Percentiles rank a stretch among this genome's conserved stretches.
phyloP scores from a whole-genome alignment of 768 basidiomycete species.

The Trametes cinnabarina region DNA sequence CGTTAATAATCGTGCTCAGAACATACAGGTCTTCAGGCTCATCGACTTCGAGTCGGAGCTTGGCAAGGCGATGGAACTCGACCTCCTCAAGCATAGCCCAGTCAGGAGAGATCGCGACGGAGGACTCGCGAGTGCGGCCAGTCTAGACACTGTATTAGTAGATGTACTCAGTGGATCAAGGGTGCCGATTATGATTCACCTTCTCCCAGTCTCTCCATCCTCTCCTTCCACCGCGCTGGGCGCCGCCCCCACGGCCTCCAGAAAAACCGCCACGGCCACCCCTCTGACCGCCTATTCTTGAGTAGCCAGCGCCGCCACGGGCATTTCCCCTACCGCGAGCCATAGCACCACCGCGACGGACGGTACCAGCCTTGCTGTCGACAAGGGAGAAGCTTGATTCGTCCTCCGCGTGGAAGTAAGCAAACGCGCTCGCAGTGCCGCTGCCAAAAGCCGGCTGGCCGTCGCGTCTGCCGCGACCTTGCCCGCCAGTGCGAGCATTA shows the following conservation, averaged over 20 bases:
- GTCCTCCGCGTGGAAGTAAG: slow-evolving; percentile 97
- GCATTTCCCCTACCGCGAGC: slow-evolving; percentile 47
- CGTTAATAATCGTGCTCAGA: no score
- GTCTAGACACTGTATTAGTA: slow-evolving; percentile 43
- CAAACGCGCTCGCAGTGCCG: slow-evolving; percentile 86
- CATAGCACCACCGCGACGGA: slow-evolving; percentile 69
- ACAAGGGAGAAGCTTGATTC: slow-evolving; percentile 96
- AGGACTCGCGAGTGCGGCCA: slow-evolving; percentile 85
- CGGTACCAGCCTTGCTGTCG: slow-evolving; percentile 75
- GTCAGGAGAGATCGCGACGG: slow-evolving; percentile 85
- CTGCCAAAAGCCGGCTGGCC: slow-evolving; percentile 87
- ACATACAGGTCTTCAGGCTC: slow-evolving; percentile 82
- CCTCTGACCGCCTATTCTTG: slow-evolving; percentile 41
- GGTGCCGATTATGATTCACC: slow-evolving; percentile 48
- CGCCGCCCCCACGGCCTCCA: slow-evolving; percentile 44
- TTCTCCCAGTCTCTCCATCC: slow-evolving; percentile 97
- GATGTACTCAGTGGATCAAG: no score
- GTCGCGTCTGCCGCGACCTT: slow-evolving; percentile 62
- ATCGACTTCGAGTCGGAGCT: slow-evolving; percentile 91
- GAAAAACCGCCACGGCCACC: slow-evolving; percentile 39
- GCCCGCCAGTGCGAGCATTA: slow-evolving; percentile 49
- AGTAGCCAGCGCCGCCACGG: slow-evolving; percentile 37
- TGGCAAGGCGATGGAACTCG: slow-evolving; percentile 88
- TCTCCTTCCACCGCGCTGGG: slow-evolving; percentile 58
- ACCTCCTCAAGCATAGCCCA: slow-evolving; percentile 98